phyloP scores from a whole-genome alignment of 345 rosid genomes.

The Dipteronia dyeriana region DNA sequence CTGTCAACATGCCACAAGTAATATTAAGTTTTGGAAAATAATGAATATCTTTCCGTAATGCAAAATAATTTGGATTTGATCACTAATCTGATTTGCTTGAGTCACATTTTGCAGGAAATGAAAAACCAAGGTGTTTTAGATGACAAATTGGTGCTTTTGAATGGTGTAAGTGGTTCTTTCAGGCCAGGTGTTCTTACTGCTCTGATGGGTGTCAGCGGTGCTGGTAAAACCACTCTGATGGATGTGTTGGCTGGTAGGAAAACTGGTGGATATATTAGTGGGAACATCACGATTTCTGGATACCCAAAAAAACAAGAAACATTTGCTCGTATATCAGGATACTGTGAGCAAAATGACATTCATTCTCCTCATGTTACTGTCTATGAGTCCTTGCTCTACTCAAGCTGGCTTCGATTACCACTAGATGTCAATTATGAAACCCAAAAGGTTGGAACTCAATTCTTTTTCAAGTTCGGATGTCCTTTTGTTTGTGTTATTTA shows the following conservation, averaged over 20 bases:
- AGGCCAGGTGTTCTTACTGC: slow-evolving; percentile 66
- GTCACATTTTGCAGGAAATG: slow-evolving; percentile 45
- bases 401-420: slow-evolving; percentile 61
- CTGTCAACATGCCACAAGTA: slow-evolving; percentile 45
- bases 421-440: slow-evolving; percentile 33
- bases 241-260: slow-evolving; percentile 64
- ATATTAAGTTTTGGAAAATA: too few relatives aligned
- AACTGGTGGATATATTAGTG: slow-evolving; percentile 54
- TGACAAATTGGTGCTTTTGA: slow-evolving; percentile 48
- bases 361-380: slow-evolving; percentile 59
- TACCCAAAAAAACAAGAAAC: slow-evolving; percentile 61
- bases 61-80: background rate
- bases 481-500: slow-evolving; percentile 38
- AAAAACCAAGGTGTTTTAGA: slow-evolving; percentile 40
- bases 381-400: slow-evolving; percentile 52
- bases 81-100: slow-evolving; percentile 1
- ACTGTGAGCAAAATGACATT: slow-evolving; percentile 63
- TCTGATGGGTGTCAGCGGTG: slow-evolving; percentile 59
- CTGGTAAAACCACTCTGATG: slow-evolving; percentile 62
- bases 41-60: background rate
- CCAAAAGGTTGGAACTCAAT: slow-evolving; percentile 41
- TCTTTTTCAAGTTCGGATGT: slow-evolving; percentile 45
- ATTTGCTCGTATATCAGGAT: slow-evolving; percentile 57
- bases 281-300: slow-evolving; percentile 50
- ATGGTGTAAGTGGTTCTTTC: slow-evolving; percentile 52